Evolutionary conservation across 2,329 filamentous ascomycete genomes (phyloP).

Genomic region (Trichoderma lentiforme): DNA sequence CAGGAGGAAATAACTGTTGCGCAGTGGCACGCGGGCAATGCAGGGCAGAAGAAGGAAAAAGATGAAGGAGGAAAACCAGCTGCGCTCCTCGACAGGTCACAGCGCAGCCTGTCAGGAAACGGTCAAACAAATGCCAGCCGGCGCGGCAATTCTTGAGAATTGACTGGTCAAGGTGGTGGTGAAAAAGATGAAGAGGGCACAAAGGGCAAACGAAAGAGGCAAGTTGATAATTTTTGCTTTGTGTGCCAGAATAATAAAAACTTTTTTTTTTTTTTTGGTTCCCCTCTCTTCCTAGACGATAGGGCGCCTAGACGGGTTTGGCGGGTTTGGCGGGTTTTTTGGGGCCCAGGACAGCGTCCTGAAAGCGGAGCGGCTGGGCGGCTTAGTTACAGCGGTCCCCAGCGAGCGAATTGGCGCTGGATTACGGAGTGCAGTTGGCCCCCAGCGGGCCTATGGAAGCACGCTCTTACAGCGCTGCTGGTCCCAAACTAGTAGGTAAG

Average conservation of each 20-base stretch:
- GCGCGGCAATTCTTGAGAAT: constrained; percentile 30
- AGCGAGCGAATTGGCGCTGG: constrained; percentile 5
- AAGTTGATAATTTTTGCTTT: constrained; percentile 34
- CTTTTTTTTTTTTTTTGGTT: constrained; percentile 25
- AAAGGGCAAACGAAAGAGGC: constrained; percentile 29
- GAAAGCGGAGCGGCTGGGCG: constrained; percentile 14
- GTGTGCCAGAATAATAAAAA: constrained; percentile 39
- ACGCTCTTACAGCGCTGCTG: constrained; percentile 6
- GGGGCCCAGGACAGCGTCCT: constrained; percentile 6
- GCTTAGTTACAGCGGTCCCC: constrained; percentile 11
- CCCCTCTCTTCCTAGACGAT: constrained; percentile 23
- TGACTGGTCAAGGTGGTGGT: constrained; percentile 29
- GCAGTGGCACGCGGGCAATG: constrained; percentile 17
- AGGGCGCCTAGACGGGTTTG: constrained; percentile 16
- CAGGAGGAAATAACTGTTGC: constrained; percentile 10
- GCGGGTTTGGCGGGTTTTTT: constrained; percentile 2
- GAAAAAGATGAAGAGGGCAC: constrained; percentile 27
- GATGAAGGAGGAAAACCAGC: constrained; percentile 8
- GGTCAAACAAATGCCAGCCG: constrained; percentile 20
- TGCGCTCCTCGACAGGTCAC: constrained; percentile 22
- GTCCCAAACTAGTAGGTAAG: constrained; percentile 12
- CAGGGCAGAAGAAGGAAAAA: constrained; percentile 6
- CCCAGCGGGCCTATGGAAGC: constrained; percentile 12
- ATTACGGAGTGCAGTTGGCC: constrained; percentile 8
- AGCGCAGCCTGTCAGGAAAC: constrained; percentile 22